A percentile compares a stretch with the other conserved stretches of the same genome.
These are phyloP conservation scores for Serpula lacrymans DNA, from an alignment of 768 basidiomycete genomes.

Conservation along the genomic window DNA sequence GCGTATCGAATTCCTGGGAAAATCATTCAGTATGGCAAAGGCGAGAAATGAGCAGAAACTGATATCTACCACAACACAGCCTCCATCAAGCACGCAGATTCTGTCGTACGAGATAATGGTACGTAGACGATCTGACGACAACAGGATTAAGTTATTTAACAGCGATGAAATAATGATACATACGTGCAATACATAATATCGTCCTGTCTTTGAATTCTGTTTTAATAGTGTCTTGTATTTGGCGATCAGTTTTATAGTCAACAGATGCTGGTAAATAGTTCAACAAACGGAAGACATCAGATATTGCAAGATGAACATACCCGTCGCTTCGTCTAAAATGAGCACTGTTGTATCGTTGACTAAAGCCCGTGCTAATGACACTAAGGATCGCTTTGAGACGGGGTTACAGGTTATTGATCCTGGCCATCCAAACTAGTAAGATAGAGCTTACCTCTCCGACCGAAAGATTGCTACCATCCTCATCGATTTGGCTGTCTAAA, in stretches of 20 bases:
- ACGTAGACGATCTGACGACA: constrained; percentile 63
- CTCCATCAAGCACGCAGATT: constrained; percentile 84
- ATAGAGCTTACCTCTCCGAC: constrained; percentile 60
- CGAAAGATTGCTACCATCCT: constrained; percentile 82
- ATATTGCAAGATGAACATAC: constrained; percentile 24
- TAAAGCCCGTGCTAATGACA: constrained; percentile 84
- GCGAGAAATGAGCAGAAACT: not conserved
- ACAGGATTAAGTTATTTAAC: constrained; percentile 1
- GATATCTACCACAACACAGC: constrained; percentile 62
- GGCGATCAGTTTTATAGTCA: constrained; percentile 85
- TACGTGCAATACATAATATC: constrained; percentile 83
- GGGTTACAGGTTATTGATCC: constrained; percentile 10
- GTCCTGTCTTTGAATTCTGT: constrained; percentile 82
- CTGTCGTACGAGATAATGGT: constrained; percentile 89
- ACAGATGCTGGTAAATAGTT: constrained; percentile 58
- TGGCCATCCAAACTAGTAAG: not conserved
- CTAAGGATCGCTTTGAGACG: constrained; percentile 63
- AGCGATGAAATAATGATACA: constrained; percentile 29
- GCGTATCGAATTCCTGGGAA: constrained; percentile 86
- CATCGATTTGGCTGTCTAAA: constrained; percentile 80
- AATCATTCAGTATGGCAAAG: too few relatives aligned
- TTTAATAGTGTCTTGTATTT: constrained; percentile 89
- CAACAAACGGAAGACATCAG: not conserved
- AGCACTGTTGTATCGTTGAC: constrained; percentile 84
- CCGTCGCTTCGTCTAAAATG: constrained; percentile 89